Evolutionary conservation across 352 stramenopile genomes (phyloP).

Genomic region (Globisporangium orthogonon): DNA sequence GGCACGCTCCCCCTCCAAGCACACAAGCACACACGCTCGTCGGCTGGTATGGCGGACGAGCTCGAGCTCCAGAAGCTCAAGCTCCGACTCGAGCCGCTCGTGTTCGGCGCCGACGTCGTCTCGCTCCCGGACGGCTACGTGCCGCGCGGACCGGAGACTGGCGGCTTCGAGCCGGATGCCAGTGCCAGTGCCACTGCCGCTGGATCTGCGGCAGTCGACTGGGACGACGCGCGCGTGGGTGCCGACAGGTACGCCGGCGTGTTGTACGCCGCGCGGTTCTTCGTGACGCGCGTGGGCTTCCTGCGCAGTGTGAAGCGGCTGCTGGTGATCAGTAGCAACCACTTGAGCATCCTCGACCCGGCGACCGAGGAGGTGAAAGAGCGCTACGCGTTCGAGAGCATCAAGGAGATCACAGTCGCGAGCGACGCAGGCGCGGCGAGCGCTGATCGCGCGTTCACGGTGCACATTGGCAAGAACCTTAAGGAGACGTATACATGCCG

Average conservation of each 20-base stretch:
- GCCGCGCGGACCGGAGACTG: slow-evolving; percentile 59
- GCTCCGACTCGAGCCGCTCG: slow-evolving; percentile 43
- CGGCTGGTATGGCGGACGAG: slow-evolving; percentile 20
- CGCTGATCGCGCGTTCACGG: slow-evolving; percentile 67
- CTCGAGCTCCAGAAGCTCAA: slow-evolving; percentile 71
- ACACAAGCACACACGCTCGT: background rate
- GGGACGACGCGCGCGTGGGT: slow-evolving; percentile 37
- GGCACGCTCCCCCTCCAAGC: too few species aligned
- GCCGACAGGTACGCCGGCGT: slow-evolving; percentile 75
- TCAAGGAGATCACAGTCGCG: slow-evolving; percentile 83
- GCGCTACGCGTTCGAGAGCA: slow-evolving; percentile 83
- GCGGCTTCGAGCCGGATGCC: slow-evolving; percentile 41
- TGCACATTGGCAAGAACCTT: slow-evolving; percentile 82
- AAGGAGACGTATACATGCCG: slow-evolving; percentile 85
- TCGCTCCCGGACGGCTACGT: slow-evolving; percentile 60
- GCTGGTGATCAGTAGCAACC: slow-evolving; percentile 74
- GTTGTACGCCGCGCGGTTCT: slow-evolving; percentile 82
- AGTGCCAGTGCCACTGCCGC: slow-evolving; percentile 10
- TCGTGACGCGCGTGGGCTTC: slow-evolving; percentile 80
- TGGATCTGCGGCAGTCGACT: slow-evolving; percentile 18
- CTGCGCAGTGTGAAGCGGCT: slow-evolving; percentile 69
- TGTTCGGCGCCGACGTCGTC: slow-evolving; percentile 44
- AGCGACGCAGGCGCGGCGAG: slow-evolving; percentile 47
- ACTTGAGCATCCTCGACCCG: slow-evolving; percentile 80
- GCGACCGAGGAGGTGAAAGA: slow-evolving; percentile 85